Evolutionary conservation across 2,329 filamentous ascomycete genomes (phyloP).

Genomic region (Fusarium sp.): DNA sequence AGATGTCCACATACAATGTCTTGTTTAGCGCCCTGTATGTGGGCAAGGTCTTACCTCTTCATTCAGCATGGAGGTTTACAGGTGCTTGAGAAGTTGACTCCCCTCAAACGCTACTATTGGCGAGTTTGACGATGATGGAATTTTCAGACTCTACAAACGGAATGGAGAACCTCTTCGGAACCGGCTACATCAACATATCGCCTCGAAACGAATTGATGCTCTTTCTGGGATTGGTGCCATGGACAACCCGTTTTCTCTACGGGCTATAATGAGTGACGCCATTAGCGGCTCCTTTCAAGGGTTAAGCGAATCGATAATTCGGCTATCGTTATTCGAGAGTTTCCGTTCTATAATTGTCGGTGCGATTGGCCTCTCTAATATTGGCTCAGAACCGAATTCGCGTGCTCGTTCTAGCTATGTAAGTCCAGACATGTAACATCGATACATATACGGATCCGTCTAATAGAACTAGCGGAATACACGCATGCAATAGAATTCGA

Average conservation of each 20-base stretch:
- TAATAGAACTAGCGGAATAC: background rate
- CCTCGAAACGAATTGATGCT: background rate
- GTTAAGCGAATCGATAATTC: background rate
- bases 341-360: constrained; percentile 24
- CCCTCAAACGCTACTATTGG: background rate
- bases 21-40: background rate
- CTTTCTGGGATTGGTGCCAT: constrained; percentile 4
- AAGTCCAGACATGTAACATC: background rate
- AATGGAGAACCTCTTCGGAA: background rate
- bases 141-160: background rate
- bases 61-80: constrained; percentile 1
- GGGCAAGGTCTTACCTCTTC: constrained; percentile 1
- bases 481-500: background rate
- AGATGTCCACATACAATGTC: background rate
- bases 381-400: background rate
- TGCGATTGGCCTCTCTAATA: background rate
- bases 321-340: constrained; percentile 30
- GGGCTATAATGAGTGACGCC: constrained; percentile 23
- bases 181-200: background rate
- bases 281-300: constrained; percentile 6
- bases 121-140: background rate
- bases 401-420: background rate
- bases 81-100: constrained; percentile 6
- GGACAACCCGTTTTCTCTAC: constrained; percentile 8
- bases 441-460: constrained; percentile 10